A percentile compares a stretch with the other conserved stretches of the same genome.
Conservation (phyloP, 371 early-diverging fungal genomes). For the Actinomortierella ambigua region DNA sequence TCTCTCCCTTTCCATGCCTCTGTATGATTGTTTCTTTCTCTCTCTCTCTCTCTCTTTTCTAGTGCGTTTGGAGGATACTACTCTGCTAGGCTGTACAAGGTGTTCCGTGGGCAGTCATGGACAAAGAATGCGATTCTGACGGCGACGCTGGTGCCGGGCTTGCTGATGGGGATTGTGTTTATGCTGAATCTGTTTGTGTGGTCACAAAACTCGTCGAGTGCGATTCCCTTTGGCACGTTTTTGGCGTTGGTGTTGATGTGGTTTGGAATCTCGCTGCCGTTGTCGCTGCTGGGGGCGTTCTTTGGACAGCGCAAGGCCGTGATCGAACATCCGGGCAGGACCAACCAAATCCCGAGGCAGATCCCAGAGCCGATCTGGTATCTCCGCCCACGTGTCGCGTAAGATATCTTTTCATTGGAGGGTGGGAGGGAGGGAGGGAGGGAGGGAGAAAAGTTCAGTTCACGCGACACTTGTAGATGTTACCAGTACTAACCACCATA, state of each 20-base stretch:
- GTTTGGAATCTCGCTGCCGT: conserved; percentile 76
- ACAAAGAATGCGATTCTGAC: conserved; percentile 69
- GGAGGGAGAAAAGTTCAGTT: not conserved
- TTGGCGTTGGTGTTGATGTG: conserved; percentile 76
- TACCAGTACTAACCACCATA: too few species aligned
- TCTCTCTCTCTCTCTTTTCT: not conserved
- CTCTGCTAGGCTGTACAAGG: conserved; percentile 79
- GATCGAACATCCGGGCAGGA: conserved; percentile 85
- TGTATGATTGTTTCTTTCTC: not conserved
- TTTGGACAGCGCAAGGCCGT: conserved; percentile 70
- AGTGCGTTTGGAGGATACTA: conserved; percentile 73
- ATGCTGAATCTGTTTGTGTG: conserved; percentile 79
- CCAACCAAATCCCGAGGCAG: conserved; percentile 92
- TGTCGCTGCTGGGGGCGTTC: conserved; percentile 76
- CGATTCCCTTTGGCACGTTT: conserved; percentile 84
- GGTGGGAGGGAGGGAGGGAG: not conserved
- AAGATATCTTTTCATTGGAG: conserved; percentile 8
- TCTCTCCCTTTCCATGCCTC: not conserved
- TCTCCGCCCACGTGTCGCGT: conserved; percentile 58
- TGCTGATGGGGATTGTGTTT: conserved; percentile 51
- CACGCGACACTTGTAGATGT: too few species aligned
- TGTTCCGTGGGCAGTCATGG: conserved; percentile 78
- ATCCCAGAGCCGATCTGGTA: conserved; percentile 84
- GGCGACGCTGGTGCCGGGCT: conserved; percentile 56
- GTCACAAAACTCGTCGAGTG: conserved; percentile 75